Percentiles rank a stretch among this genome's conserved stretches.
These are phyloP conservation scores for Neurospora hispaniola DNA, from an alignment of 495 filamentous ascomycete genomes.

Conservation along the genomic window DNA sequence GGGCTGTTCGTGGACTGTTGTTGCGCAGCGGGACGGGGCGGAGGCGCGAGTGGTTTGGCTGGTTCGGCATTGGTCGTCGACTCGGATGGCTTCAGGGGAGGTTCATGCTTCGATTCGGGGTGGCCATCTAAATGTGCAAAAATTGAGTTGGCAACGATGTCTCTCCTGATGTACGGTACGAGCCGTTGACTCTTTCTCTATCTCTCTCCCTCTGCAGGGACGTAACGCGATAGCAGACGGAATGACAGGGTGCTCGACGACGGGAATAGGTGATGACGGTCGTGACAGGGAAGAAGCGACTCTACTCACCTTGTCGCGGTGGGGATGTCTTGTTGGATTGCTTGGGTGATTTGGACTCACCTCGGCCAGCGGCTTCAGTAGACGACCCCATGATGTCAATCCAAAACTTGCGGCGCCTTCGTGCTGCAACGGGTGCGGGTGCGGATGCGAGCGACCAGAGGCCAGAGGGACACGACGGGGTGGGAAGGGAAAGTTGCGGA, in stretches of 20 bases:
- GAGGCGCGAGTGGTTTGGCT: constrained; percentile 61
- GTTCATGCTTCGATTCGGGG: constrained; percentile 29
- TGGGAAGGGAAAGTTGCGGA: constrained; percentile 7
- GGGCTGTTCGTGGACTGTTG: constrained; percentile 42
- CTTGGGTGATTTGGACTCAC: constrained; percentile 28
- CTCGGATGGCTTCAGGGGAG: constrained; percentile 23
- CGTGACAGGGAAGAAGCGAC: constrained; percentile 4
- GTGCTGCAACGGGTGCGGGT: constrained; percentile 10
- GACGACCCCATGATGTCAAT: constrained; percentile 34
- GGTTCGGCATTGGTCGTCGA: constrained; percentile 27
- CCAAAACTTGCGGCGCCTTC: constrained; percentile 21
- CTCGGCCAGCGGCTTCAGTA: constrained; percentile 22
- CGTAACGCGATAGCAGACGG: background rate
- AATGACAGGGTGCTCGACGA: background rate
- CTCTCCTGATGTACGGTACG: background rate
- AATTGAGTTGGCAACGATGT: constrained; percentile 16
- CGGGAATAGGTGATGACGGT: background rate
- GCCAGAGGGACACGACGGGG: background rate
- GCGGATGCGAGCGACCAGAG: background rate
- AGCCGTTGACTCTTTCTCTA: background rate
- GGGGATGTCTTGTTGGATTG: constrained; percentile 23
- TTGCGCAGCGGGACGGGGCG: constrained; percentile 54
- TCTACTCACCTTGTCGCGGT: constrained; percentile 24
- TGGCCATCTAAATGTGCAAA: constrained; percentile 11
- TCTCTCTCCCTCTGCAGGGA: background rate